Percentiles rank a stretch among this genome's conserved stretches.
Conservation (phyloP, 768 basidiomycete species). For the Tricholoma furcatifolium region DNA sequence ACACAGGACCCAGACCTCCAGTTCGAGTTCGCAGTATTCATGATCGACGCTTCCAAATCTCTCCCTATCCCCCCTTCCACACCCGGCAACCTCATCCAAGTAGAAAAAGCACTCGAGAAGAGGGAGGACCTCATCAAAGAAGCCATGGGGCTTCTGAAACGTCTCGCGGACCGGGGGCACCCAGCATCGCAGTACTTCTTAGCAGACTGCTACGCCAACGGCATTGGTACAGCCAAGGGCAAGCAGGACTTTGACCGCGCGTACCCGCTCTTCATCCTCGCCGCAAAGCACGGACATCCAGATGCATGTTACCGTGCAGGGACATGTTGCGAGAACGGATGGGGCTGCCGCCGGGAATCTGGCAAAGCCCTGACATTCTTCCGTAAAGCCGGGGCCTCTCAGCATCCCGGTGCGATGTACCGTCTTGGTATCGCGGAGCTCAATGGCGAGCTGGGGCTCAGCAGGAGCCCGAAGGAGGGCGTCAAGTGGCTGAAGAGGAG, state of each 20-base stretch:
- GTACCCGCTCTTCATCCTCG: conserved; percentile 92
- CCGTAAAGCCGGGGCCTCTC: conserved; percentile 87
- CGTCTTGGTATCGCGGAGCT: conserved; percentile 94
- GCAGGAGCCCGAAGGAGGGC: conserved; percentile 89
- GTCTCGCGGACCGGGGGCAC: conserved; percentile 92
- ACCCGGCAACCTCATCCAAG: conserved; percentile 72
- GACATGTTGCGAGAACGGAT: conserved; percentile 98
- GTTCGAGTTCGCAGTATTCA: conserved; percentile 98
- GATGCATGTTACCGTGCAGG: conserved; percentile 95
- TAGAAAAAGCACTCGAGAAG: conserved; percentile 78
- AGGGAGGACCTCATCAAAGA: conserved; percentile 88
- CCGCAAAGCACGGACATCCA: conserved; percentile 95
- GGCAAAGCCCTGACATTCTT: conserved; percentile 92
- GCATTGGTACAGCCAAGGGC: conserved; percentile 88
- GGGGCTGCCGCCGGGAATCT: conserved; percentile 93
- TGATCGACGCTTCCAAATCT: conserved; percentile 95
- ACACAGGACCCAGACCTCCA: conserved; percentile 97
- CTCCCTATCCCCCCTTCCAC: conserved; percentile 74
- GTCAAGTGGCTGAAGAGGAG: conserved; percentile 99
- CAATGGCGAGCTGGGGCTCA: conserved; percentile 88
- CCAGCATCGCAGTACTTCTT: conserved; percentile 96
- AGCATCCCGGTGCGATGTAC: conserved; percentile 95
- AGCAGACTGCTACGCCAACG: conserved; percentile 97
- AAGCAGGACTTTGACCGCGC: conserved; percentile 97
- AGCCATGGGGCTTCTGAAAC: conserved; percentile 83